Base-by-base conservation (phyloP, 129 eudicot genomes). In the Helianthus tuberosus region DNA sequence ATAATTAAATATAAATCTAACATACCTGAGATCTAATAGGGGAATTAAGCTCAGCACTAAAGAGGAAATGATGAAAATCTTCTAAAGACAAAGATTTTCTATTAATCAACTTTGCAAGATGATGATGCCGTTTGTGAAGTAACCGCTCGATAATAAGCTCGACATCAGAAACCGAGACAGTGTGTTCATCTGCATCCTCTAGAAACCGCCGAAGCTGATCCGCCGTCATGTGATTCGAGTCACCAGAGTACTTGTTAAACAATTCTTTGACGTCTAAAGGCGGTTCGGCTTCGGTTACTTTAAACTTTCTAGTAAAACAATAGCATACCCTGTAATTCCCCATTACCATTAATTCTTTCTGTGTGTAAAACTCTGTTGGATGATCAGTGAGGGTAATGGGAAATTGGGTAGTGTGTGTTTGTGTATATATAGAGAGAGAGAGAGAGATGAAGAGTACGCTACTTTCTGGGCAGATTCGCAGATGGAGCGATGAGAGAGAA, bases 171-270 rank as follows among this genome's bases (percentile, higher is more conserved):
- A 81, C 14, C 52, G 85, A 68, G 13, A 75, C 74, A 16, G 57
- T 25, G 14, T 62, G 39, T 3, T 69, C 86, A 23, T 66, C 64
- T 15, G 53, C 85, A 14, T 86, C 96, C 60, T 48, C 64, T 63
- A 88, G 71, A 80, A 91, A 91, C 75, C 80, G 84, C 72, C 79
- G 87, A 25, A 91, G 80, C 73, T 91, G 96, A 71, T 91, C 97
- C 10, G 74, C 80, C 54, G 85, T 82, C 92, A 91, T 84, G 64
- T 91, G 83, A 48, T 44, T 16, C 44, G 87, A 91, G 38, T 89
- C 90, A 4, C 77, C 89, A 32, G 85, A 75, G 62, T 88, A 88
- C 9, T 78, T 78, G 3, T 14, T 47, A 69, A 91, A 91, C 0
- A 74, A 69, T 50, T 76, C 80, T 68, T 82, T 78, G 6, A 91